Conservation (phyloP, 2,329 filamentous ascomycete genomes). For the Diaporthe helianthi region DNA sequence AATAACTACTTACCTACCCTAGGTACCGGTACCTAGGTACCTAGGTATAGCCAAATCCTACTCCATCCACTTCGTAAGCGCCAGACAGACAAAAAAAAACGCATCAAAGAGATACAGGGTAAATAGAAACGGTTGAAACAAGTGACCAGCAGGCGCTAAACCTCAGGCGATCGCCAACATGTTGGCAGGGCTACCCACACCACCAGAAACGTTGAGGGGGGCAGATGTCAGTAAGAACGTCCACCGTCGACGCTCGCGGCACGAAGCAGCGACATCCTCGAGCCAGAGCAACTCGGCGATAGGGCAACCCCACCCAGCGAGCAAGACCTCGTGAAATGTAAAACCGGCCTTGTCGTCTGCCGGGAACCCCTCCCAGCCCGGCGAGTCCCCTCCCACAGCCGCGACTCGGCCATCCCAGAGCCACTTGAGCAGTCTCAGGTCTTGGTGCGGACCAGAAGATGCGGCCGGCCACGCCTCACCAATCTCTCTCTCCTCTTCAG, state of each 20-base stretch:
- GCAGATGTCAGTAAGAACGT: conserved; percentile 42
- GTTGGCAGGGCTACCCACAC: conserved; percentile 28
- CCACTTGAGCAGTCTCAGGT: conserved; percentile 52
- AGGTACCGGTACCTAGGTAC: too few relatives aligned
- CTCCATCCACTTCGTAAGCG: neutral
- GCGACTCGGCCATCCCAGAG: conserved; percentile 74
- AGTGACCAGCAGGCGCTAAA: neutral
- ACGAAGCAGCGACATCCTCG: conserved; percentile 41
- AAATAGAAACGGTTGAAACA: neutral
- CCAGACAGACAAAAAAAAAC: neutral
- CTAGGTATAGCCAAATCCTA: neutral
- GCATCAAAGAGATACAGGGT: neutral
- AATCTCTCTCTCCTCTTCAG: neutral
- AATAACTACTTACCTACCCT: too few relatives aligned
- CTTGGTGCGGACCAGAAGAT: conserved; percentile 12
- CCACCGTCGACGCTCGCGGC: conserved; percentile 41
- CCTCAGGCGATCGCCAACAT: neutral
- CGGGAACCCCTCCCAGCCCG: conserved; percentile 70
- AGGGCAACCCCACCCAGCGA: conserved; percentile 44
- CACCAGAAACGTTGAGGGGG: neutral
- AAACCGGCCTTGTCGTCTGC: neutral
- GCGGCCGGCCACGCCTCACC: conserved; percentile 17
- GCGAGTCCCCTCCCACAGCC: conserved; percentile 68
- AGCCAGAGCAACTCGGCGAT: conserved; percentile 44
- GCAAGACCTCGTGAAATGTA: conserved; percentile 41